Base-by-base conservation (phyloP, 768 basidiomycete genomes). In the Termitomyces sp. region DNA sequence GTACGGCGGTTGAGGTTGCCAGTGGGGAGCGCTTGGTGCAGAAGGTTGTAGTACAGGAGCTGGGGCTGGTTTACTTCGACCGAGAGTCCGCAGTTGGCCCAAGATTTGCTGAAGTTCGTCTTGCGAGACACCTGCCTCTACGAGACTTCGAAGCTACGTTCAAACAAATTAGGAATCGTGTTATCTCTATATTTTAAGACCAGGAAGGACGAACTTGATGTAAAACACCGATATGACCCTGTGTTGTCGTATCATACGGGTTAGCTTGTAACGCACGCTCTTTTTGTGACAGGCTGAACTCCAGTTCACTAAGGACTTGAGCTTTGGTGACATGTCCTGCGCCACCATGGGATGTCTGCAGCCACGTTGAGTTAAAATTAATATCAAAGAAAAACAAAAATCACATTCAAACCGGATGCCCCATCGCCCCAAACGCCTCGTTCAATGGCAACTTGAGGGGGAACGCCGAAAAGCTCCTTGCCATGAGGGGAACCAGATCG, bases 371-470 rank as follows among this genome's bases (percentile, higher is more conserved):
- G 45, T 42, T 44, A 31, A 53, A 55, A 64, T 42, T 46, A 44
- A 41, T 28, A n/a, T 51, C 49, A 39, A 44, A 49, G 24, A 58
- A 13, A 33, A 37, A 44, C n/a, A 44, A 4, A 5, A 75, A 41
- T 20, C 65, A 82, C 81, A 34, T 72, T 75, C 16, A 65, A 59
- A 50, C 69, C 70, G 24, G 74, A 63, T 16, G 76, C 76, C 50
- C 79, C 78, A 34, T 81, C 79, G 29, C 85, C 87, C 88, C 91
- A 93, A 33, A 93, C 83, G 36, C 87, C 86, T 20, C 85, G 81
- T 71, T 98, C 97, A 60, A 98, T 90, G 16, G 86, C 82, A 44
- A 84, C 74, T 69, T 98, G 94, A 20, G 90, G 81, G 2, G 82
- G 82, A 29, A 82, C 73, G 44, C 94, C 90, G 68, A 98, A 99